phyloP scores from a whole-genome alignment of 345 rosid species.

The Erucastrum elatum region DNA sequence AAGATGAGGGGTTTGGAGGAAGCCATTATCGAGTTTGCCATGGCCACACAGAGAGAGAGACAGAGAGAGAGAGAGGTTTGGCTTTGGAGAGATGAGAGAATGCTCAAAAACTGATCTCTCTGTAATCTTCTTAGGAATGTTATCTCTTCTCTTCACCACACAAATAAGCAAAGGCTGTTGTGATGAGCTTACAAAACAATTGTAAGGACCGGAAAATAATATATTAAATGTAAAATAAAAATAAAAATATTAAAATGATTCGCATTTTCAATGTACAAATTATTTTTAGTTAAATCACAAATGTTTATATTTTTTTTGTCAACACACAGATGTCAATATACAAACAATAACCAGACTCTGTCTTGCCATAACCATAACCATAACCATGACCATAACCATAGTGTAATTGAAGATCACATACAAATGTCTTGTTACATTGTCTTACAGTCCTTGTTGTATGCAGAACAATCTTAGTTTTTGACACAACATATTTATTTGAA shows the following conservation, averaged over 20 bases:
- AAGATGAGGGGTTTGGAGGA: slow-evolving; percentile 51
- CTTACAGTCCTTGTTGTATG: background rate
- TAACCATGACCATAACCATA: background rate
- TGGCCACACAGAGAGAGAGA: slow-evolving; percentile 31
- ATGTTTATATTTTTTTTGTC: too few species aligned
- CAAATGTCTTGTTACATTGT: background rate
- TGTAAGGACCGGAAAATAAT: background rate
- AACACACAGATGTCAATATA: too few species aligned
- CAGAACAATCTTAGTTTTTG: slow-evolving; percentile 7
- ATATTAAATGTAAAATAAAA: background rate
- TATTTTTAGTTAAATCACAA: too few species aligned
- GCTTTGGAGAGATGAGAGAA: slow-evolving; percentile 12
- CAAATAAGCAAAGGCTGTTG: slow-evolving; percentile 48
- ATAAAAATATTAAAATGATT: background rate
- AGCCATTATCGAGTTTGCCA: slow-evolving; percentile 85
- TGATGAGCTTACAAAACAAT: background rate
- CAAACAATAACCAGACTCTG: background rate
- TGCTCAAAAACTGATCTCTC: slow-evolving; percentile 26
- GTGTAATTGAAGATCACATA: background rate
- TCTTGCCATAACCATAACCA: too few species aligned
- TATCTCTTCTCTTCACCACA: slow-evolving; percentile 71
- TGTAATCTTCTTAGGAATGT: slow-evolving; percentile 28
- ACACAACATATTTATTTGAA: background rate
- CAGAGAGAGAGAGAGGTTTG: background rate
- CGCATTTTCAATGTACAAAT: background rate